Conservation (phyloP, 345 rosid species). For the Boechera divaricarpa region DNA sequence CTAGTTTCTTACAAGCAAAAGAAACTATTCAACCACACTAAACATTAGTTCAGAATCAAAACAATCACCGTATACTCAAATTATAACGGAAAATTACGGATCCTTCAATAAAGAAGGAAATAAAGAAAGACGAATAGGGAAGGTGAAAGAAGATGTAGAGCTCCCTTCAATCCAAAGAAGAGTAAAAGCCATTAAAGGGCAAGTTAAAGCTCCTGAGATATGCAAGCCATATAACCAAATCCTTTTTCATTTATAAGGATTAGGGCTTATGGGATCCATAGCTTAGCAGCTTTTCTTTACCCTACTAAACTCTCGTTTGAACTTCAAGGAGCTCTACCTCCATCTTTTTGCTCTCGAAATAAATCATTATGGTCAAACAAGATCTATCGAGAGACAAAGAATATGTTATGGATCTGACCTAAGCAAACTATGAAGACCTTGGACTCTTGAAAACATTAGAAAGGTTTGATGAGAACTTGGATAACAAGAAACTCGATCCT, state of each 20-base stretch:
- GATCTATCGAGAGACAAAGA: background rate
- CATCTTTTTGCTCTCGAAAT: background rate
- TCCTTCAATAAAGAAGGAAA: background rate
- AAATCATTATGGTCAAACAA: background rate
- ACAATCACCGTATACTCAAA: background rate
- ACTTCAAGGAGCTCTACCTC: conserved; percentile 89
- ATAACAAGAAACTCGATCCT: background rate
- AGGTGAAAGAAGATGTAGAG: conserved; percentile 55
- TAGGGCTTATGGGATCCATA: conserved; percentile 88
- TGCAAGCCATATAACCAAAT: conserved; percentile 83
- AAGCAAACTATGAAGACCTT: background rate
- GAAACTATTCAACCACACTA: too few species aligned
- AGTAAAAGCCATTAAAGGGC: conserved; percentile 51
- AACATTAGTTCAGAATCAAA: background rate
- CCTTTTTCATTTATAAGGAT: conserved; percentile 28
- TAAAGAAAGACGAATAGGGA: background rate
- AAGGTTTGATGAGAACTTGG: background rate
- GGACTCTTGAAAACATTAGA: background rate
- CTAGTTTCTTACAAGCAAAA: background rate
- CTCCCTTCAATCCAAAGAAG: conserved; percentile 99
- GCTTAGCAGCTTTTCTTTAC: conserved; percentile 79
- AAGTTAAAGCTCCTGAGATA: conserved; percentile 82
- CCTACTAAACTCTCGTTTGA: conserved; percentile 74
- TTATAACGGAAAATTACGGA: background rate
- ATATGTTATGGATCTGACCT: conserved; percentile 22